Conservation (phyloP, 2,329 filamentous ascomycete species). For the Sporothrix sp. region DNA sequence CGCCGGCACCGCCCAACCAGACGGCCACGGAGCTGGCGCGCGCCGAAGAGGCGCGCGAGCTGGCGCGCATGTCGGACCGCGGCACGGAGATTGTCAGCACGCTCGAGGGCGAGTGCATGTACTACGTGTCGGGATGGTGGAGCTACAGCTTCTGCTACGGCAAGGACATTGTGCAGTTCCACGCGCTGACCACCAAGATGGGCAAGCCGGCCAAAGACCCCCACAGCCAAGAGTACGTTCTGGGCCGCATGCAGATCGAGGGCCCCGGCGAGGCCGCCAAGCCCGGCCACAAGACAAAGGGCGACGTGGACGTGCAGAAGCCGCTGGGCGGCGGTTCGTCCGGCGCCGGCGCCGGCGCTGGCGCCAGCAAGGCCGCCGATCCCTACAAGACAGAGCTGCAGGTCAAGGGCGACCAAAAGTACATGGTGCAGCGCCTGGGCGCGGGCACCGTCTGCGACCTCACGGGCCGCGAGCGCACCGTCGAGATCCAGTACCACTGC, state of each 20-base stretch:
- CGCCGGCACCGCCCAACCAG: conserved; percentile 47
- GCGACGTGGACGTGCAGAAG: not conserved
- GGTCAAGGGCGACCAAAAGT: conserved; percentile 73
- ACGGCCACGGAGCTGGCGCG: conserved; percentile 58
- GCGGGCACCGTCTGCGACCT: conserved; percentile 79
- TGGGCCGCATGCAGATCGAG: conserved; percentile 48
- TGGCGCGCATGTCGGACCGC: conserved; percentile 63
- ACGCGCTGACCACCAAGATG: conserved; percentile 64
- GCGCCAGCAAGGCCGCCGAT: conserved; percentile 12
- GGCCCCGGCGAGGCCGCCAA: not conserved
- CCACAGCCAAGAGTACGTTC: conserved; percentile 62
- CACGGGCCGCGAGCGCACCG: conserved; percentile 68
- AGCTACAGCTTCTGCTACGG: conserved; percentile 93
- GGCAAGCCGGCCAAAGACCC: conserved; percentile 71
- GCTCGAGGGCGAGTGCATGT: conserved; percentile 72
- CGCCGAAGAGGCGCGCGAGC: conserved; percentile 70
- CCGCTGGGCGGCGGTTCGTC: not conserved
- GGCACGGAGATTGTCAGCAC: conserved; percentile 73
- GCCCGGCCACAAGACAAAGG: not conserved
- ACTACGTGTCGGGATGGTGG: conserved; percentile 83
- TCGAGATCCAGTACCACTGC: conserved; percentile 76
- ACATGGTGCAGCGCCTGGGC: conserved; percentile 71
- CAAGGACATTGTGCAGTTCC: conserved; percentile 79
- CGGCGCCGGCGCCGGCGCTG: not conserved
- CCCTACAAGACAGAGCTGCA: conserved; percentile 56